Percentiles rank a stretch among this genome's conserved stretches.
These are phyloP conservation scores for Pythium phragmiticola DNA, from an alignment of 352 stramenopile genomes.

Conservation along the genomic window DNA sequence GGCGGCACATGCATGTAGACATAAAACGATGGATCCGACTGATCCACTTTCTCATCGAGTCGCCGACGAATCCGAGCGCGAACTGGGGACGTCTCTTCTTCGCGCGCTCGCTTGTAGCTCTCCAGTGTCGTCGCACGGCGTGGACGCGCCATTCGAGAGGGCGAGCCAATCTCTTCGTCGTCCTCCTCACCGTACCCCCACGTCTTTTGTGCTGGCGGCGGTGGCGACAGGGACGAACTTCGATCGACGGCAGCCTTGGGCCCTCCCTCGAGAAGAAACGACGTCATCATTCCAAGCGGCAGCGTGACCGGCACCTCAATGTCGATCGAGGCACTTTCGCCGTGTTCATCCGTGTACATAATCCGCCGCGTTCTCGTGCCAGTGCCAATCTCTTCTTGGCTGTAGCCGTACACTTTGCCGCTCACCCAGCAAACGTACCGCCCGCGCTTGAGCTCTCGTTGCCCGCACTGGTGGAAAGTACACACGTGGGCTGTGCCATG, in stretches of 20 bases:
- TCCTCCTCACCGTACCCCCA: slow-evolving; percentile 29
- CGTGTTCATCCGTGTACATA: slow-evolving; percentile 53
- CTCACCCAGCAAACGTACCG: slow-evolving; percentile 77
- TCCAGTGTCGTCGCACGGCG: slow-evolving; percentile 24
- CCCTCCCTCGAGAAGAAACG: slow-evolving; percentile 57
- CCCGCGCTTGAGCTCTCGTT: slow-evolving; percentile 46
- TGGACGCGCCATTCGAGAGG: slow-evolving; percentile 19
- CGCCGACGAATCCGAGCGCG: slow-evolving; percentile 55
- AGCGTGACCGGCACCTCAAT: slow-evolving; percentile 77
- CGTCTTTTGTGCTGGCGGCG: slow-evolving; percentile 55
- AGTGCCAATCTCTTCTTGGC: slow-evolving; percentile 59
- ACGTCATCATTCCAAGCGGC: slow-evolving; percentile 58
- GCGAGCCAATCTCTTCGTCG: slow-evolving; percentile 31
- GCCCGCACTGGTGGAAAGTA: slow-evolving; percentile 72
- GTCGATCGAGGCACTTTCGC: slow-evolving; percentile 51
- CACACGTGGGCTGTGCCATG: slow-evolving; percentile 75
- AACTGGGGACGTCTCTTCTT: slow-evolving; percentile 46
- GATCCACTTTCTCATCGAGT: slow-evolving; percentile 51
- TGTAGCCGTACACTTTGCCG: slow-evolving; percentile 53
- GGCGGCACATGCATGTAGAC: slow-evolving; percentile 64
- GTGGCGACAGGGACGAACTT: slow-evolving; percentile 57
- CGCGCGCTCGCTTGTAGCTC: slow-evolving; percentile 24
- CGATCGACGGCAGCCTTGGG: slow-evolving; percentile 16
- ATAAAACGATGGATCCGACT: slow-evolving; percentile 53
- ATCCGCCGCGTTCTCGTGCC: slow-evolving; percentile 58